phyloP scores from a whole-genome alignment of 192 early-diverging fungal genomes.

The Backusella liffmaniae region DNA sequence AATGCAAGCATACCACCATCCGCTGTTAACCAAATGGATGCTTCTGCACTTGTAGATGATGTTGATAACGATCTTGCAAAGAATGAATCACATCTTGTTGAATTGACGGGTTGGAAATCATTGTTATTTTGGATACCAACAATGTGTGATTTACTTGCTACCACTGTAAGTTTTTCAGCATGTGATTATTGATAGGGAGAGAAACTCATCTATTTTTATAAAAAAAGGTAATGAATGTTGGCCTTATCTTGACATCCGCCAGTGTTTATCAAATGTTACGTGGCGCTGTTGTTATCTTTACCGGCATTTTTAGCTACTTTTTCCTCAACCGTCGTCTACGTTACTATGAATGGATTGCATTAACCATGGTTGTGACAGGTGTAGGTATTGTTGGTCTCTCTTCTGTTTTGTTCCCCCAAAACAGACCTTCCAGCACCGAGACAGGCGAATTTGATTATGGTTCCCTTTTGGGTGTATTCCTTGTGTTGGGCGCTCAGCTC shows the following conservation, averaged over 20 bases:
- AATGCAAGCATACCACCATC: conserved; percentile 10
- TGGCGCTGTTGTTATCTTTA: conserved; percentile 94
- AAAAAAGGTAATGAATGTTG: conserved; percentile 90
- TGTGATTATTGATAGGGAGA: not conserved
- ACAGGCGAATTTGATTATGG: conserved; percentile 43
- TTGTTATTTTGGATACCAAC: conserved; percentile 78
- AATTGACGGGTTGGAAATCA: conserved; percentile 54
- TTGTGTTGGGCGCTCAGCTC: conserved; percentile 89
- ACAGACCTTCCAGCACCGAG: conserved; percentile 7
- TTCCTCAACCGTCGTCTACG: conserved; percentile 82
- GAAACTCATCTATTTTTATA: too few relatives aligned
- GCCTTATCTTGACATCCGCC: conserved; percentile 87
- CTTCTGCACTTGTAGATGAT: conserved; percentile 37
- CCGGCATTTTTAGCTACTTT: conserved; percentile 82
- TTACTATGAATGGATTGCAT: conserved; percentile 79
- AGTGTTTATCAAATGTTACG: conserved; percentile 96
- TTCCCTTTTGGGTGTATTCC: conserved; percentile 72
- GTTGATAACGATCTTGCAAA: conserved; percentile 15
- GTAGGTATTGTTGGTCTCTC: conserved; percentile 88
- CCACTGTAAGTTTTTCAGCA: conserved; percentile 51
- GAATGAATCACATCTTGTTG: conserved; percentile 21
- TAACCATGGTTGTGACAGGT: conserved; percentile 78
- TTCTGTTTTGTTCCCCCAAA: conserved; percentile 43
- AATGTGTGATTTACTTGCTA: conserved; percentile 76
- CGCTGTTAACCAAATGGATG: conserved; percentile 33